Evolutionary conservation across 345 rosid genomes (phyloP).

Genomic region (Pelargonium nanum): DNA sequence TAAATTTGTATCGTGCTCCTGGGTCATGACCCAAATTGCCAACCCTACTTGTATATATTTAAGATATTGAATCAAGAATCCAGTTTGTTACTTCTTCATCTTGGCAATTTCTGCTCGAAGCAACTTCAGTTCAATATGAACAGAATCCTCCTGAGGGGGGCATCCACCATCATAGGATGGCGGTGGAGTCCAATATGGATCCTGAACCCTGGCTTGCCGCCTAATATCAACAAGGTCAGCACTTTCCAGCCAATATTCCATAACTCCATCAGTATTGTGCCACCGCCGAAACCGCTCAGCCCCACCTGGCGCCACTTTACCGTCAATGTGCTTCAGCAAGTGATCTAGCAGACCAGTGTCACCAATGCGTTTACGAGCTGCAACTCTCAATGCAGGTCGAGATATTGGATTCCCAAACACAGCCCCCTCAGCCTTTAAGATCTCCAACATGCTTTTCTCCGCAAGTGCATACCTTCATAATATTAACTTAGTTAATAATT

Average conservation of each 20-base stretch:
- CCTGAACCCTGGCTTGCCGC: slow-evolving; percentile 53
- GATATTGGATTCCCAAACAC: slow-evolving; percentile 54
- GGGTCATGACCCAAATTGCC: too few species aligned
- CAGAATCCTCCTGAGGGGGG: slow-evolving; percentile 27
- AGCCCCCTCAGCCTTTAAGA: slow-evolving; percentile 73
- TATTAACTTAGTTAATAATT: not conserved
- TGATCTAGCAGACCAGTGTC: slow-evolving; percentile 97
- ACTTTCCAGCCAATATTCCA: slow-evolving; percentile 92
- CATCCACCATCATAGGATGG: slow-evolving; percentile 44
- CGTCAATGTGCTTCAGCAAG: slow-evolving; percentile 79
- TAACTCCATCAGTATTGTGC: slow-evolving; percentile 62
- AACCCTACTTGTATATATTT: too few species aligned
- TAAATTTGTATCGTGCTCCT: too few species aligned
- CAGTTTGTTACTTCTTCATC: slow-evolving; percentile 32
- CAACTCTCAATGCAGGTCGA: slow-evolving; percentile 42
- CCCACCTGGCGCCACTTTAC: slow-evolving; percentile 81
- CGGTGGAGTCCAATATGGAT: slow-evolving; percentile 51
- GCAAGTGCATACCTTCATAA: slow-evolving; percentile 56
- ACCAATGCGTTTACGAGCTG: slow-evolving; percentile 62
- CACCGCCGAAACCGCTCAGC: slow-evolving; percentile 73
- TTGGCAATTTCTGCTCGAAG: slow-evolving; percentile 50
- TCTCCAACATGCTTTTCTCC: slow-evolving; percentile 50
- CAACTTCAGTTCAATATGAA: slow-evolving; percentile 29
- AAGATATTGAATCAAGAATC: not conserved
- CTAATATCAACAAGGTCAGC: slow-evolving; percentile 55